phyloP scores from a whole-genome alignment of 331 rosid genomes.

The Quercus tomentella region DNA sequence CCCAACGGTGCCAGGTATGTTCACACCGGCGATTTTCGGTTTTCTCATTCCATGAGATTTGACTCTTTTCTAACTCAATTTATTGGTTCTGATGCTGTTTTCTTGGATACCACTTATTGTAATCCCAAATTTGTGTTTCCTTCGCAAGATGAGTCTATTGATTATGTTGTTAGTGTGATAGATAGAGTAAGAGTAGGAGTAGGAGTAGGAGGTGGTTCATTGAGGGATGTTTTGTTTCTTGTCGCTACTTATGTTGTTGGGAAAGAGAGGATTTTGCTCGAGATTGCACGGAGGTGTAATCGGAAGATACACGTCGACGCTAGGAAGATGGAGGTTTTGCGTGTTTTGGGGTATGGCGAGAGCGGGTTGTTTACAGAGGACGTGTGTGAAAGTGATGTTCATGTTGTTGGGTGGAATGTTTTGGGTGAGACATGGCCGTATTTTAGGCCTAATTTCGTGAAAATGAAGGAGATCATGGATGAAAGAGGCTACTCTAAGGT shows the following conservation, averaged over 20 bases:
- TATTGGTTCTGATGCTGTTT: slow-evolving; percentile 70
- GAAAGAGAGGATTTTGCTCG: slow-evolving; percentile 81
- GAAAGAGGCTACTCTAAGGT: slow-evolving; percentile 71
- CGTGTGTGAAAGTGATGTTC: slow-evolving; percentile 64
- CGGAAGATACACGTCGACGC: slow-evolving; percentile 69
- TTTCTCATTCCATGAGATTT: slow-evolving; percentile 35
- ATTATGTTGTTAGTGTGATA: slow-evolving; percentile 48
- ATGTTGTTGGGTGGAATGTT: slow-evolving; percentile 93
- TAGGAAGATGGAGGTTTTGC: slow-evolving; percentile 68
- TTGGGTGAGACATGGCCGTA: slow-evolving; percentile 98
- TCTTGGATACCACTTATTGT: slow-evolving; percentile 84
- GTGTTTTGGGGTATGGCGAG: slow-evolving; percentile 61
- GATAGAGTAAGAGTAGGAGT: slow-evolving; percentile 24
- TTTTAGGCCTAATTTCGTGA: slow-evolving; percentile 83
- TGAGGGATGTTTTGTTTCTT: slow-evolving; percentile 56
- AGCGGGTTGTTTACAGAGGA: slow-evolving; percentile 64
- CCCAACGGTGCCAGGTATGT: slow-evolving; percentile 49
- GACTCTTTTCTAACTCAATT: slow-evolving; percentile 37
- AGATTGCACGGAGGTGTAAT: slow-evolving; percentile 56
- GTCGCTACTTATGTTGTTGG: slow-evolving; percentile 91
- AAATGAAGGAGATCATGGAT: slow-evolving; percentile 66
- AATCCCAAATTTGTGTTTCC: slow-evolving; percentile 82
- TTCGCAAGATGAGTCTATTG: slow-evolving; percentile 59
- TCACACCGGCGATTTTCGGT: slow-evolving; percentile 92
- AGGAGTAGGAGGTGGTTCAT: neutral